Conservation (phyloP, 805 yeast genomes). For the Torulaspora indica region DNA sequence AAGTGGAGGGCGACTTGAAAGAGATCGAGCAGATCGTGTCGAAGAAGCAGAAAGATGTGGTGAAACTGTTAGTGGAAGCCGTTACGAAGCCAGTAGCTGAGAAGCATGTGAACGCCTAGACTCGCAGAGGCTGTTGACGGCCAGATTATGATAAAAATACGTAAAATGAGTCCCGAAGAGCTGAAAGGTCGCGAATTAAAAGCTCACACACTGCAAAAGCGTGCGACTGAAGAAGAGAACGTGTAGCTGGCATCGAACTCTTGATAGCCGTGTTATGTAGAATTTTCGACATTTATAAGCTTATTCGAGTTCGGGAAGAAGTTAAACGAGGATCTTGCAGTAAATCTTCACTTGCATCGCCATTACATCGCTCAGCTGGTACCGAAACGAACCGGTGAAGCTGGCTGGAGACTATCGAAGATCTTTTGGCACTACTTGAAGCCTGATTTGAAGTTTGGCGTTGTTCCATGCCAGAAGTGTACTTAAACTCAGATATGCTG, state of each 20-base stretch:
- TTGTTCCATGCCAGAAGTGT: conserved; percentile 22
- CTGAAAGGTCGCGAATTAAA: background rate
- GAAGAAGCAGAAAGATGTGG: conserved; percentile 61
- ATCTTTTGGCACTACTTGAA: background rate
- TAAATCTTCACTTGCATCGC: background rate
- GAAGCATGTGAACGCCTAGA: conserved; percentile 68
- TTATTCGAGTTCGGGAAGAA: conserved; percentile 2
- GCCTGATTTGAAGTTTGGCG: background rate
- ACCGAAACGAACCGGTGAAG: conserved; percentile 1
- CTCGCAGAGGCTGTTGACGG: background rate
- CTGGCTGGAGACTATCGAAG: background rate
- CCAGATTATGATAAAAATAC: conserved; percentile 5
- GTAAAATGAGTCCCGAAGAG: background rate
- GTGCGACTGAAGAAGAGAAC: no score
- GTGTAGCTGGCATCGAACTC: background rate
- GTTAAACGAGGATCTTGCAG: conserved; percentile 10
- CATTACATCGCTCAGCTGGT: background rate
- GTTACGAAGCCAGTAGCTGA: conserved; percentile 76
- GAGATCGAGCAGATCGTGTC: conserved; percentile 61
- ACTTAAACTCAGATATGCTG: conserved; percentile 27
- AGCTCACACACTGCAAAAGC: background rate
- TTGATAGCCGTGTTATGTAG: background rate
- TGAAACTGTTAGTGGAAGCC: conserved; percentile 72
- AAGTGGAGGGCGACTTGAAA: conserved; percentile 65
- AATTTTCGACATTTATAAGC: background rate